Percentiles rank a stretch among this genome's conserved stretches.
Evolutionary conservation across 352 stramenopile species (phyloP).

Genomic region (Globisporangium middletonii): DNA sequence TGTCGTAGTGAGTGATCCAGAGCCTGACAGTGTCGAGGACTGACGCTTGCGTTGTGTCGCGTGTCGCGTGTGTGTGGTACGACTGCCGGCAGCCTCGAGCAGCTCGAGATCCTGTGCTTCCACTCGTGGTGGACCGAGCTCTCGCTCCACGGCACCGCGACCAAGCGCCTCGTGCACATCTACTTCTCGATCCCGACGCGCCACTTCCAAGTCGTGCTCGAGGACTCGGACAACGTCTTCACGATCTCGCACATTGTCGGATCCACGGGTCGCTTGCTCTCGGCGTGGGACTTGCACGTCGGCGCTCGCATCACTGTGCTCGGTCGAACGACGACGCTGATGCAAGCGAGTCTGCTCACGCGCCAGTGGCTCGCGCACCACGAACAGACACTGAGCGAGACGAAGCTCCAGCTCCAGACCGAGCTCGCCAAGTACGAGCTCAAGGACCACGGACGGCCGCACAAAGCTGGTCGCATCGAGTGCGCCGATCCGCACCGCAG

Average conservation of each 20-base stretch:
- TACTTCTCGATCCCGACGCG: constrained; percentile 67
- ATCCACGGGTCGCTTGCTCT: constrained; percentile 33
- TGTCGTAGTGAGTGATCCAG: background rate
- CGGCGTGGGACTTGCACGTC: constrained; percentile 63
- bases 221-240: constrained; percentile 62
- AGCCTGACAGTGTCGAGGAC: background rate
- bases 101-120: constrained; percentile 63
- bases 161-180: constrained; percentile 26
- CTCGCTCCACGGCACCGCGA: constrained; percentile 26
- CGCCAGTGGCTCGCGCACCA: constrained; percentile 62
- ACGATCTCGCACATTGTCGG: constrained; percentile 71
- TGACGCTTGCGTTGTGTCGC: background rate
- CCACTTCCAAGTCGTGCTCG: constrained; percentile 59
- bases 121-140: constrained; percentile 66
- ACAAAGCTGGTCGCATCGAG: constrained; percentile 26
- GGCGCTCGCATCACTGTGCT: constrained; percentile 55
- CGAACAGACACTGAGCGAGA: constrained; percentile 26
- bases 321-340: constrained; percentile 58
- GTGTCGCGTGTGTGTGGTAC: background rate
- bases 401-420: constrained; percentile 37
- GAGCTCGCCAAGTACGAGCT: constrained; percentile 65
- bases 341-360: constrained; percentile 69
- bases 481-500: constrained; percentile 53
- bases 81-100: constrained; percentile 25
- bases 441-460: constrained; percentile 22